Evolutionary conservation across 805 yeast species (phyloP), one percentile per base, ranked within the genome.

Genomic region (Candida loeiensis): DNA sequence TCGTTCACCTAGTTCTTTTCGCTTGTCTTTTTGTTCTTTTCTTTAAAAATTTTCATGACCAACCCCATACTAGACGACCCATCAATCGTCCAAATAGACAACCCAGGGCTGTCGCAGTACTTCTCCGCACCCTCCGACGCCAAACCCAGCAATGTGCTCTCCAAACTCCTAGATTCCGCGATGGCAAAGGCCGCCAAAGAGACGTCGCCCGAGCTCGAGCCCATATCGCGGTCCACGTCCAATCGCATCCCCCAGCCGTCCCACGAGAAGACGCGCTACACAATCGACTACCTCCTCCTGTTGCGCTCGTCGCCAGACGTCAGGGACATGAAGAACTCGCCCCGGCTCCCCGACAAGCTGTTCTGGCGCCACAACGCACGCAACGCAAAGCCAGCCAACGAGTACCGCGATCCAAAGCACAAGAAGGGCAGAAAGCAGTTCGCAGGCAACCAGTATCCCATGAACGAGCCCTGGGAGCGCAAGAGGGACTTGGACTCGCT

Each of bases 121-220:
- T 20, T 33, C 38, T 35, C 31, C 24, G 17, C 34, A 7, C 24
- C 43, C 22, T 19, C 24, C 25, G 46, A 45, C 26, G 46, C 57
- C 39, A 63, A 58, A 34, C 63, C 69, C 3, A 62, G 64, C 14
- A 60, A 54, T 37, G 73, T 67, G 5, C 62, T 70, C 29, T 63
- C 73, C 15, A 62, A 61, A 45, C 54, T 70, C 30, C 57, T 70
- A 34, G 74, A 70, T 46, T 63, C 71, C 6, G 76, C 76, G 13
- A 66, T 70, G 49, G 72, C 73, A 20, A 66, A 70, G 25, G 75
- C 76, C 11, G 74, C 74, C 26, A 65, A 62, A 36, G 74, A 70
- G 40, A 48, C 63, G 14, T 62, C 70, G 4, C 73, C 73, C 6
- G 71, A 65, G 20, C 30, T 55, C 12, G 64, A 51, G 14, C 51